Evolutionary conservation across 2,329 filamentous ascomycete species (phyloP), one percentile per base, ranked within the genome.

Genomic region (Penicillium oxalicum): DNA sequence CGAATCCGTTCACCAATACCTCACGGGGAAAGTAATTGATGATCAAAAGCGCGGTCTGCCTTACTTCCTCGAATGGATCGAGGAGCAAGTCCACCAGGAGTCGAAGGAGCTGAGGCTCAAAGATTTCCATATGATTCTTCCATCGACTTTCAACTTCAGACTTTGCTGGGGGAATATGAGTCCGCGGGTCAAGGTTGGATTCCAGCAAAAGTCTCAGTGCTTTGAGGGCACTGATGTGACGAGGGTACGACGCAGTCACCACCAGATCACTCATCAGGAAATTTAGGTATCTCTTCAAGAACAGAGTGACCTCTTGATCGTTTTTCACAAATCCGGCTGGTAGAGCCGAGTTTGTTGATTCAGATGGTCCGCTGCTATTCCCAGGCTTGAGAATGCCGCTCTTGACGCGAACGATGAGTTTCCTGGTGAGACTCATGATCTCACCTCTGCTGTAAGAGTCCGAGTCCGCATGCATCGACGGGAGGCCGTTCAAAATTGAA

Each of bases 11-110:
- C n/a, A 64, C 41, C 5, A 70, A 45, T 9, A 67, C 50, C 5
- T 64, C 50, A 5, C 44, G 49, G 12, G 70, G 69, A 37, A 70
- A 72, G 25, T 68, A 34, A 18, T 62, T 64, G 32, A 83, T 61
- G 5, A 79, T 66, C 11, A 66, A 63, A 11, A 77, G 67, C 6
- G 80, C 70, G 1, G 69, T 70, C 40, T 72, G 81, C 56, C 91
- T 79, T 4, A 97, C 87, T 66, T 98, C 93, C 49, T 97, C 93
- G 61, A 95, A 98, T 0, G 91, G 88, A 60, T 98, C 88, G 62
- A 95, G 76, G 6, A 95, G 70, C 24, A 95, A 78, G 65, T 95
- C 89, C 11, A 91, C 72, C 5, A 97, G 72, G 4, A 83, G 74
- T 41, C 86, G 60, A 35, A 71, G 63, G 36, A 73, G 55, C 28